These are phyloP conservation scores for Ogataea polymorpha DNA, from an alignment of 805 yeast genomes.

Conservation along the genomic window DNA sequence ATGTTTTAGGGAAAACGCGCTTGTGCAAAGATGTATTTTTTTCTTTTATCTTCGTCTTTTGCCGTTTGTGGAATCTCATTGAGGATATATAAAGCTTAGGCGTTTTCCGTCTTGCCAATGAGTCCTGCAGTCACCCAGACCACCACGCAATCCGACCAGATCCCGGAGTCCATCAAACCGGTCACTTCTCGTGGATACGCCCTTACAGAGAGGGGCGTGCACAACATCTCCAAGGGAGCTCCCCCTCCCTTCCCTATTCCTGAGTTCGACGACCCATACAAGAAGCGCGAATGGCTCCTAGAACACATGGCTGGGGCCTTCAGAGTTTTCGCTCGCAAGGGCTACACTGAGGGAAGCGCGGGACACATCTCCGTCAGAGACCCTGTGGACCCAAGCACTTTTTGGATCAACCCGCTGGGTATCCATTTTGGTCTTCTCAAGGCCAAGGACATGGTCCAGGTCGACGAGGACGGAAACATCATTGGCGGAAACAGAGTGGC, in stretches of 20 bases:
- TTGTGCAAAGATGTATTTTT: background rate
- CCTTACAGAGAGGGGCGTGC: constrained; percentile 48
- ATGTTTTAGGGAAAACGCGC: background rate
- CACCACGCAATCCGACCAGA: constrained; percentile 7
- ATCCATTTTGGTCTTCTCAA: constrained; percentile 62
- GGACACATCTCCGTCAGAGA: constrained; percentile 87
- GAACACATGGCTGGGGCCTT: constrained; percentile 86
- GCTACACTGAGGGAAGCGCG: constrained; percentile 73
- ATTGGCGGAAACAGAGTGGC: constrained; percentile 52
- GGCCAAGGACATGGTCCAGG: constrained; percentile 62
- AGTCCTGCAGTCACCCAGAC: constrained; percentile 17
- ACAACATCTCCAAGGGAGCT: constrained; percentile 56
- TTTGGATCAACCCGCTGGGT: constrained; percentile 91
- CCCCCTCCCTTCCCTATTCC: constrained; percentile 52
- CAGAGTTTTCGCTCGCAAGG: constrained; percentile 76
- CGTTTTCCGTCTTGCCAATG: constrained; percentile 5
- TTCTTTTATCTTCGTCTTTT: constrained; percentile 9
- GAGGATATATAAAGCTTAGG: background rate
- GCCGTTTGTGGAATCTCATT: constrained; percentile 2
- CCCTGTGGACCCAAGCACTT: constrained; percentile 74
- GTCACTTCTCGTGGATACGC: constrained; percentile 42
- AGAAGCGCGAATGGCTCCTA: constrained; percentile 51
- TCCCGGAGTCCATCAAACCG: constrained; percentile 28
- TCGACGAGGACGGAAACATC: constrained; percentile 59
- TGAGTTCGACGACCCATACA: constrained; percentile 43